Base-by-base conservation (phyloP, 306 rosid genomes). In the cucumber (Cucumis sativus) region DNA sequence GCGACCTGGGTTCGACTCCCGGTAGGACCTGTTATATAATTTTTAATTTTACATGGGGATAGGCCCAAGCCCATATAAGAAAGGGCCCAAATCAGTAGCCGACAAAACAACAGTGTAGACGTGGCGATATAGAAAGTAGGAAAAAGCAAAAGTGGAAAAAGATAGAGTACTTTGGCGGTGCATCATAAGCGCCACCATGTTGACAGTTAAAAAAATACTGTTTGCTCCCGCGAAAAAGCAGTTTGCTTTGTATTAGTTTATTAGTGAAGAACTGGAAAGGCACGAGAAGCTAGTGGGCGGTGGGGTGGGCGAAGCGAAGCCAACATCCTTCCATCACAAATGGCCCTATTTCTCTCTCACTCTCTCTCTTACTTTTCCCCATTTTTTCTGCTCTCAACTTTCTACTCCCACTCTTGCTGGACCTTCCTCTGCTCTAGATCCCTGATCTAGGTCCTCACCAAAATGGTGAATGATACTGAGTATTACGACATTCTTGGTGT, bases 401-500 rank as follows among this genome's bases (percentile, higher is more conserved):
- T 33, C 37, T 33, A 33, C 37, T 33, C 11, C 41, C 35, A 37
- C 76, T 57, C 41, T 20, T 43, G 20, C 17, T 13, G 5, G 17
- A 40, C 0, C 54, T 5, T 39, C 17, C 73, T 40, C 76, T 65
- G 54, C 74, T 18, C 10, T 23, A 59, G 56, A 74, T 69, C 69
- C 45, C 6, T 61, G 59, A 58, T 47, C 68, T 25, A 47, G 61
- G 12, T 43, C 28, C 11, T 18, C 4, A 15, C 59, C 3, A 39
- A 39, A 35, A 93, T 90, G 99, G 93, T 85, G 72, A 92, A 86
- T 60, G 99, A 95, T 79, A 82, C 91, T 2, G 97, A 95, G 87
- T 92, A 82, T 82, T 95, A 95, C 75, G 97, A 95, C 45, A 84
- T 91, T 76, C 95, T 92, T 59, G 84, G 89, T 30, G 87, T 95